Base-by-base conservation (phyloP, 768 basidiomycete genomes). In the Phylloporus sp. region DNA sequence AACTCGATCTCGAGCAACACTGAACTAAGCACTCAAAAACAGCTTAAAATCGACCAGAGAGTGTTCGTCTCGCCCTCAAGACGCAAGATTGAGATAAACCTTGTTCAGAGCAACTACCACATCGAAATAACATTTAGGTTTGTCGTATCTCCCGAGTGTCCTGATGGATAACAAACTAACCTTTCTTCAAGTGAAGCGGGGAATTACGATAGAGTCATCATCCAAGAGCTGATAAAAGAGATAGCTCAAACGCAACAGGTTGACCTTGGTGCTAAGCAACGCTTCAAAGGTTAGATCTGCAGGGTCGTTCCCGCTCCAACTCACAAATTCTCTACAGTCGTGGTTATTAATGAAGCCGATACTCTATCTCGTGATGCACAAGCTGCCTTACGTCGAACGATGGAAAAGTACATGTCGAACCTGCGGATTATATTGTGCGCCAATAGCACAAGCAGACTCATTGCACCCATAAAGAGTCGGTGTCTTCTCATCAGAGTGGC, bases 341-440 rank as follows among this genome's bases (percentile, higher is more conserved):
- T 99, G 41, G 78, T 99, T 48, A 96, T 99, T 61, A 97, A 98
- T 57, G 95, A 97, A 69, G 95, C 95, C 2, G 95, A 99, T 65
- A 85, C 90, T 0, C 77, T 99, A 33, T 84, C 90, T 10, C 84
- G 95, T 44, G 95, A 99, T 69, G 95, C 95, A 1, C 95, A 99
- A 71, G 93, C 95, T 0, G 95, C 95, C 8, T 78, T 99, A 27
- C 84, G 95, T 59, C 78, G 95, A 47, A 99, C 95, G 9, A 99
- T 98, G 95, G 95, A 99, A 64, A 98, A 97, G 68, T 98, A 95
- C 73, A 97, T 96, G 88, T 82, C 85, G 33, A 99, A 97, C 65
- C 80, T 99, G 80, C 82, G 95, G 23, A 85, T 99, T 59, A 95
- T 99, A 56, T 76, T 99, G 1, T 97, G 94, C 63, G 93, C 94